Percentiles rank a stretch among this genome's conserved stretches.
phyloP scores from a whole-genome alignment of 768 basidiomycete genomes.

The Strobilomyces confusus region DNA sequence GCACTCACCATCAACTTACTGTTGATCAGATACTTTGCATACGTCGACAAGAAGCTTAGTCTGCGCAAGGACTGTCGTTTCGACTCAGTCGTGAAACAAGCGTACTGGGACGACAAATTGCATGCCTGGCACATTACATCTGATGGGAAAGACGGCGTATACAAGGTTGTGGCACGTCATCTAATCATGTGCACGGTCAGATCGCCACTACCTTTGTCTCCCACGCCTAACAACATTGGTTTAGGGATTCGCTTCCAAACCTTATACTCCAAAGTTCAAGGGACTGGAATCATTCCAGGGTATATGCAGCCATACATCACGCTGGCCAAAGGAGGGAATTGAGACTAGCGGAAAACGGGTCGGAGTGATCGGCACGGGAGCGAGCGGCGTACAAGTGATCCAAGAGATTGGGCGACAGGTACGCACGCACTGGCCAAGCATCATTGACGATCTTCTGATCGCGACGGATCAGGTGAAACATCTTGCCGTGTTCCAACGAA shows the following conservation, averaged over 20 bases:
- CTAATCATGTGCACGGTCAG: no score
- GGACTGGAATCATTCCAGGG: not conserved
- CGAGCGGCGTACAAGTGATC: not conserved
- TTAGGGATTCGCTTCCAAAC: not conserved
- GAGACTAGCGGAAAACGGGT: not conserved
- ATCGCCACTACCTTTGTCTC: not conserved
- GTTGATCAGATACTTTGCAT: no score
- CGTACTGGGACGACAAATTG: no score
- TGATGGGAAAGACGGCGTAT: no score
- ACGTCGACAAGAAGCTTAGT: no score
- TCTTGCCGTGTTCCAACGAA: not conserved
- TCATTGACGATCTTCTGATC: no score
- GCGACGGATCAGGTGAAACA: not conserved
- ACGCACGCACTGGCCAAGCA: no score
- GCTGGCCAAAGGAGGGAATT: not conserved
- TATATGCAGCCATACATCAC: not conserved
- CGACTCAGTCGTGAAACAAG: no score
- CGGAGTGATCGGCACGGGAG: not conserved
- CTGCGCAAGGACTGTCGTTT: no score
- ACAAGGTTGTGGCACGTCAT: no score
- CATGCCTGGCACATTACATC: no score
- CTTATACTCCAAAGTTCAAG: not conserved
- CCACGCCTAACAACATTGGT: slow-evolving; percentile 4
- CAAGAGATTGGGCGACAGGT: not conserved
- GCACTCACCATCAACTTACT: no score